phyloP scores from a whole-genome alignment of 2,329 filamentous ascomycete genomes.

The Emmonsiellopsis sp. region DNA sequence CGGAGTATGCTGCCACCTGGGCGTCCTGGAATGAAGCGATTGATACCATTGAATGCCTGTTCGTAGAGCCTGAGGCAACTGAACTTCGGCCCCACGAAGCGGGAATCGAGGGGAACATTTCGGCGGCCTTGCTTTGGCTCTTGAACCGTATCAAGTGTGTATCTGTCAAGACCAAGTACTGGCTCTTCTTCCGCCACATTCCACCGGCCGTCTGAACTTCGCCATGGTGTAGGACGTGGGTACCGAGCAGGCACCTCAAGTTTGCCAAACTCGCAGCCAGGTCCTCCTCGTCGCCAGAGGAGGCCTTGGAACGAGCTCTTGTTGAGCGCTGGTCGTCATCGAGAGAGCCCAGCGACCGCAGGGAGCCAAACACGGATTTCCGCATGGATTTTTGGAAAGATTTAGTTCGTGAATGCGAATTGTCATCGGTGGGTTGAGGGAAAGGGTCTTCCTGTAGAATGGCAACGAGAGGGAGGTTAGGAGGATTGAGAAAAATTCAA shows the following conservation, averaged over 20 bases:
- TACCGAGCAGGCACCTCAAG: slow-evolving; percentile 29
- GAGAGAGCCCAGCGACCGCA: slow-evolving; percentile 43
- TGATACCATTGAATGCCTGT: slow-evolving; percentile 50
- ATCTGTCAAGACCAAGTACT: slow-evolving; percentile 63
- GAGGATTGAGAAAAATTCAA: background rate
- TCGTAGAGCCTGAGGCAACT: slow-evolving; percentile 24
- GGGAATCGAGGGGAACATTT: slow-evolving; percentile 49
- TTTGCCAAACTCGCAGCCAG: slow-evolving; percentile 12
- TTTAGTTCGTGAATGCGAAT: slow-evolving; percentile 22
- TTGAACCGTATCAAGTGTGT: slow-evolving; percentile 60
- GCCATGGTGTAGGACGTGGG: slow-evolving; percentile 53
- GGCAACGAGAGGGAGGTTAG: background rate
- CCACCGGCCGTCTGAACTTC: slow-evolving; percentile 61
- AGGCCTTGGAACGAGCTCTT: slow-evolving; percentile 42
- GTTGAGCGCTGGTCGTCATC: slow-evolving; percentile 39
- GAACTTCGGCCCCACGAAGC: slow-evolving; percentile 31
- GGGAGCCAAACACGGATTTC: slow-evolving; percentile 50
- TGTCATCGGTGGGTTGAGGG: background rate
- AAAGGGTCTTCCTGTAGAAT: background rate
- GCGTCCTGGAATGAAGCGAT: slow-evolving; percentile 53
- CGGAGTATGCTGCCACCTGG: slow-evolving; percentile 47
- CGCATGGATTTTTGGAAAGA: slow-evolving; percentile 37
- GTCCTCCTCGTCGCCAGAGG: slow-evolving; percentile 40
- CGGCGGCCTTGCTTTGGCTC: slow-evolving; percentile 54
- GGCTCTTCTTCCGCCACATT: slow-evolving; percentile 64